phyloP scores from a whole-genome alignment of 805 yeast species.

The Candida boleticola region DNA sequence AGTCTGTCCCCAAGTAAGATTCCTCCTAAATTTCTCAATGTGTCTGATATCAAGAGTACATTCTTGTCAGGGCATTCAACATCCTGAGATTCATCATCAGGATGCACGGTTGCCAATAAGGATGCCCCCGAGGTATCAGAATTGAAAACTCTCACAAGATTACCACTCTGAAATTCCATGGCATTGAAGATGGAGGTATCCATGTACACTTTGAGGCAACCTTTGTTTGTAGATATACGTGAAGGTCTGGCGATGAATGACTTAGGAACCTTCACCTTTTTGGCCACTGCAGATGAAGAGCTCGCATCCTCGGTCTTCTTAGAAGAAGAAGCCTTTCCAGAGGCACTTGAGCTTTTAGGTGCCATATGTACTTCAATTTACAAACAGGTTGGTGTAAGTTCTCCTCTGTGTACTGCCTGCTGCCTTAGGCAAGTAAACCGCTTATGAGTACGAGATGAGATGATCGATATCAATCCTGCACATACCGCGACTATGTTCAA shows the following conservation, averaged over 20 bases:
- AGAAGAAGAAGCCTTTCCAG: neutral
- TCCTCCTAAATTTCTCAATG: conserved; percentile 32
- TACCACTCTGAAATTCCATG: conserved; percentile 45
- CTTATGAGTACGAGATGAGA: too few relatives aligned
- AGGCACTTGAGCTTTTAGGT: conserved; percentile 9
- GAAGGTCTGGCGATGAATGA: conserved; percentile 40
- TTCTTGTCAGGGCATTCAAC: conserved; percentile 26
- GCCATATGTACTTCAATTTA: too few relatives aligned
- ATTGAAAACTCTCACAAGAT: conserved; percentile 44
- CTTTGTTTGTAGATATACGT: conserved; percentile 19
- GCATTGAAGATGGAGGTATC: conserved; percentile 46
- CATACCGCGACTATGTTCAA: too few relatives aligned
- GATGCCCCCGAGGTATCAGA: conserved; percentile 45
- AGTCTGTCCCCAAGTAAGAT: conserved; percentile 49
- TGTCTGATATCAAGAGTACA: conserved; percentile 24
- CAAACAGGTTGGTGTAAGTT: too few relatives aligned
- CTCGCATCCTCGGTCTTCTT: conserved; percentile 11
- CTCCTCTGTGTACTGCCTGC: too few relatives aligned
- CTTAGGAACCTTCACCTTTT: conserved; percentile 41
- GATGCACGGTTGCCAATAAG: conserved; percentile 40
- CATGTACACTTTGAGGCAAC: conserved; percentile 36
- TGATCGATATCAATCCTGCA: too few relatives aligned
- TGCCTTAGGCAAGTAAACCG: too few relatives aligned
- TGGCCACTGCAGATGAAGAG: conserved; percentile 14
- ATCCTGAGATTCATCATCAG: conserved; percentile 32